Evolutionary conservation across 1,139 yeast species (phyloP), one percentile per base, ranked within the genome.

Genomic region (Nadsonia starkeyi-henricii): DNA sequence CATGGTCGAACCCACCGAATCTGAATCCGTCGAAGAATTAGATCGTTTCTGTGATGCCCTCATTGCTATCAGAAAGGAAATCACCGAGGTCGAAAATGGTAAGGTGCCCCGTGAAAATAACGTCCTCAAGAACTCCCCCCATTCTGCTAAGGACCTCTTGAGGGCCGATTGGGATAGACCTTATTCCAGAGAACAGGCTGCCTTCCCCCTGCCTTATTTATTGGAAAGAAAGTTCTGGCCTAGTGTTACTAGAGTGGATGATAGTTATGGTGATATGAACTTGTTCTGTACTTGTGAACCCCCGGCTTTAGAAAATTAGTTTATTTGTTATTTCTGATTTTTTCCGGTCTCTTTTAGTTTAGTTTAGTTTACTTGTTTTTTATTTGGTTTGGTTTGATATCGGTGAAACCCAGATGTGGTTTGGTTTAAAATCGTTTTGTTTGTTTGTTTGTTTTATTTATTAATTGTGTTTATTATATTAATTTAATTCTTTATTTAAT

Each of bases 1-100:
- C 58, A 91, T 91, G 98, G 81, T 91, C 56, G 98, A 91, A 69
- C 98, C 98, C 51, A 91, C 98, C 3, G 98, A 91, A 68, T 81
- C 93, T 20, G 98, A 91, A 69, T 80, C 86, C 62, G 69, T 83
- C 61, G 84, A 73, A 49, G 98, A 91, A 69, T 73, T 91, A 57
- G 93, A 91, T 67, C 76, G 96, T 60, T 91, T 91, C 67, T 80
- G 88, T 53, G 91, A 86, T 53, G 79, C 97, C 2, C 75, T 91
- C 72, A 79, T 91, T 54, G 67, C 88, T 9, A 91, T 91, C 54
- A 81, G 91, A 61, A 65, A 69, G 51, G 98, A 91, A 68, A 89
- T 91, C 57, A 79, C 76, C 48, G 85, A 80, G n/a, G 77, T 80
- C 51, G 79, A 82, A 55, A 71, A 71, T 3, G 86, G 86, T 37